Percentiles rank a stretch among this genome's conserved stretches.
phyloP scores from a whole-genome alignment of 192 early-diverging fungal genomes.

The Entophlyctis helioformis region DNA sequence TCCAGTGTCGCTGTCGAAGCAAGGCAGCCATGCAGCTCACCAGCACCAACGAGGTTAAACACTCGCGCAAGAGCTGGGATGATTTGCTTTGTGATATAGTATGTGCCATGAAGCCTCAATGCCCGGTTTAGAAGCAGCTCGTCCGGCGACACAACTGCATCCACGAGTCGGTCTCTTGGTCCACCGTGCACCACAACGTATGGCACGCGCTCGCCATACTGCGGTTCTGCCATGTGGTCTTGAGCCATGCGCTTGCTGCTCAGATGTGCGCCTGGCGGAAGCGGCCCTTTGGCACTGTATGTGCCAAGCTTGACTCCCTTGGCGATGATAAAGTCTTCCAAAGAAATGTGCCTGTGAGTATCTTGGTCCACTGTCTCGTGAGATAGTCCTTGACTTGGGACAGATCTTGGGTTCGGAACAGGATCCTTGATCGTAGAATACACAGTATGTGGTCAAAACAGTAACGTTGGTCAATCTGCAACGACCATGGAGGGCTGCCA shows the following conservation, averaged over 20 bases:
- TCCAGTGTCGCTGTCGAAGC: constrained; percentile 11
- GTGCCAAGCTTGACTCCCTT: constrained; percentile 73
- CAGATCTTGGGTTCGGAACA: constrained; percentile 75
- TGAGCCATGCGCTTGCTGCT: constrained; percentile 49
- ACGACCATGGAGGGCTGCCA: no score
- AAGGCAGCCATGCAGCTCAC: constrained; percentile 21
- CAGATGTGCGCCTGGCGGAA: constrained; percentile 66
- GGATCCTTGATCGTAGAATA: constrained; percentile 44
- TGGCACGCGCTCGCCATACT: constrained; percentile 81
- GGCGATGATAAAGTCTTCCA: constrained; percentile 79
- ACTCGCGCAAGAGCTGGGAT: constrained; percentile 67
- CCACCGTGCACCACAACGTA: constrained; percentile 70
- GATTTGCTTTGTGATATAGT: constrained; percentile 80
- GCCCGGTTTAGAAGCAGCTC: constrained; percentile 37
- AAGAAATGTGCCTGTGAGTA: constrained; percentile 53
- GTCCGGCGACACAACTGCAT: constrained; percentile 59
- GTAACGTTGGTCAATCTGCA: no score
- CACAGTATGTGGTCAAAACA: no score
- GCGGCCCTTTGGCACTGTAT: constrained; percentile 30
- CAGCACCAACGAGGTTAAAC: constrained; percentile 66
- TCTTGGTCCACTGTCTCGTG: constrained; percentile 54
- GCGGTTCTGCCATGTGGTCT: constrained; percentile 67
- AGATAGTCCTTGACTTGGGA: constrained; percentile 68
- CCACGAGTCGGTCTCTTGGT: constrained; percentile 52
- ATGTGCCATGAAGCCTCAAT: constrained; percentile 59